Base-by-base conservation (phyloP, 148 eudicot genomes). In the Persicaria maculosa region DNA sequence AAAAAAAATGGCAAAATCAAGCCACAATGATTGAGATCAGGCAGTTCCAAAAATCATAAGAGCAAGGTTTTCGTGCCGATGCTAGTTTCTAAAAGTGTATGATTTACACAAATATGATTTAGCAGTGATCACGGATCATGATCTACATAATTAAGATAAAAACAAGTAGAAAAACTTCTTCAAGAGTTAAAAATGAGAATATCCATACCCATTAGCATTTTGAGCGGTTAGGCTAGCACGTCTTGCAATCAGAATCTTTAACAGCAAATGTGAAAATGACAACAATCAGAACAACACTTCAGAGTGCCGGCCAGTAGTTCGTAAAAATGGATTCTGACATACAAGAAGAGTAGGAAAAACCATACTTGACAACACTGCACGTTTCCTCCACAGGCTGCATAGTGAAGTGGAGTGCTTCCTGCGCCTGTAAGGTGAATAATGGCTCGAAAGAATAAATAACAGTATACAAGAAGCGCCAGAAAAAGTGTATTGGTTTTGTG, bases 381-480 rank as follows among this genome's bases (percentile, higher is more conserved):
- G 86, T 86, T 89, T 71, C 95, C 98, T 52, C 98, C 94, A 80
- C 89, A 91, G 19, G 98, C 98, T 71, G 98, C 98, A 75, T 93
- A 93, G 72, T 93, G 97, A 73, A 93, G 97, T 64, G 97, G 86
- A 31, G 97, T 89, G 86, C 98, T 89, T 84, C 98, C 97, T 31
- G 97, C 87, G 74, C 98, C 98, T 93, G 89, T 55, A 58, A 1
- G 69, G 69, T 64, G 45, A 31, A 31, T 36, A 40, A 31, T 64
- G n/a, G 40, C 45, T 31, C 45, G 2, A 64, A 31, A 64, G 14
- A 8, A 64, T 31, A 45, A 31, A 4, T 11, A 8, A 54, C 2
- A 19, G n/a, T 16, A 0, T 57, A 57, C 11, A 57, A 57, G 1
- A 57, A 7, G 31, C 7, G 19, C 4, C 9, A 64, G 14, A 64